phyloP scores from a whole-genome alignment of 2,329 filamentous ascomycete genomes.

The Neofusicoccum ribis region DNA sequence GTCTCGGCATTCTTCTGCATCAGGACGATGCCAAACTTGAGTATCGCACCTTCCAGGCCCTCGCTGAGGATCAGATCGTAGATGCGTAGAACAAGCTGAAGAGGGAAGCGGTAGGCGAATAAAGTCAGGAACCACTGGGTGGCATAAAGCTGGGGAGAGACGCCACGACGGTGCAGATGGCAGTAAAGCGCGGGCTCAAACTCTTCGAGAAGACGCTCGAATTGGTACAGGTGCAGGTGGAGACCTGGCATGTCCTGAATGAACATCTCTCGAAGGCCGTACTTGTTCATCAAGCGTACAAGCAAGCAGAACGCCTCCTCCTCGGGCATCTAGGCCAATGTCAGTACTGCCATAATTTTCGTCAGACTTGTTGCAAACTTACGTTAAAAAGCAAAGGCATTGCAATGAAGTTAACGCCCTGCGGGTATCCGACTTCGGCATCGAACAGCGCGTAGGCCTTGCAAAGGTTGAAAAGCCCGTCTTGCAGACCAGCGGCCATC shows the following conservation, averaged over 20 bases:
- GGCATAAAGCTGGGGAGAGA: constrained; percentile 89
- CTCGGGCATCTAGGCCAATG: constrained; percentile 76
- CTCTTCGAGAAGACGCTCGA: constrained; percentile 91
- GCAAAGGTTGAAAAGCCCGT: constrained; percentile 91
- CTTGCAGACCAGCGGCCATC: constrained; percentile 85
- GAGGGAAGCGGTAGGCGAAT: constrained; percentile 96
- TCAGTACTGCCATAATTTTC: constrained; percentile 28
- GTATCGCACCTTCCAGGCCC: constrained; percentile 80
- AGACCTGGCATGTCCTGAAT: constrained; percentile 94
- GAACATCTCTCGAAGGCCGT: constrained; percentile 88
- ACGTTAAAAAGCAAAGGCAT: constrained; percentile 96
- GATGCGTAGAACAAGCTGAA: constrained; percentile 93
- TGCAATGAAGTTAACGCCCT: constrained; percentile 91
- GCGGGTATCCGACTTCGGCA: constrained; percentile 90
- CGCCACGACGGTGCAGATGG: constrained; percentile 83
- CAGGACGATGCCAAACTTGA: constrained; percentile 91
- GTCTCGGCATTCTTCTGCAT: constrained; percentile 90
- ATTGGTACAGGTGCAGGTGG: constrained; percentile 90
- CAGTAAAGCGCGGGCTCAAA: constrained; percentile 92
- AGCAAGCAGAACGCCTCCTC: constrained; percentile 94
- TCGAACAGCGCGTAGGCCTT: constrained; percentile 97
- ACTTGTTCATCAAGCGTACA: constrained; percentile 94
- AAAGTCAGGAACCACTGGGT: constrained; percentile 99
- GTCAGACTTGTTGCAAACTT: constrained; percentile 35
- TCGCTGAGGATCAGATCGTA: constrained; percentile 95